Percentiles rank a stretch among this genome's conserved stretches.
phyloP scores from a whole-genome alignment of 129 eudicot genomes.

The Smallanthus sonchifolius region DNA sequence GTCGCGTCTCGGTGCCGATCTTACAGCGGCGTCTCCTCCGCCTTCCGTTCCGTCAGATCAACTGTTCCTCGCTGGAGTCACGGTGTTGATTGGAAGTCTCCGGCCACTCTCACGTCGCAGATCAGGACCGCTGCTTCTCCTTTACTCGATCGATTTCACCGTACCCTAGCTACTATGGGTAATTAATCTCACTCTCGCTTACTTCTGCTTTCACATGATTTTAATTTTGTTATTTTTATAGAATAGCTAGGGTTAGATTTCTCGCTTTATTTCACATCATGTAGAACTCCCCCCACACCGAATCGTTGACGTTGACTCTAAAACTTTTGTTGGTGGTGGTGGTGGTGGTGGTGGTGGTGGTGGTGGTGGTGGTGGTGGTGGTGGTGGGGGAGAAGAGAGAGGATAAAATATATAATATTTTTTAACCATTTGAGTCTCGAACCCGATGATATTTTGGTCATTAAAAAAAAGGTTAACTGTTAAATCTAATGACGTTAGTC shows the following conservation, averaged over 20 bases:
- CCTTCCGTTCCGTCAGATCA: constrained; percentile 36
- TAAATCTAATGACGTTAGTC: no score
- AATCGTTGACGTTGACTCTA: constrained; percentile 21
- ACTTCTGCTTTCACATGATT: background rate
- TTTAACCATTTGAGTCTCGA: no score
- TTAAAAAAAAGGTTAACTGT: no score
- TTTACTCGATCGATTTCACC: constrained; percentile 55
- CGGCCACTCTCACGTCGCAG: constrained; percentile 60
- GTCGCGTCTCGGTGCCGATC: constrained; percentile 21
- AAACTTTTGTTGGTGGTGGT: background rate
- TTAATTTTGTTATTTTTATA: background rate
- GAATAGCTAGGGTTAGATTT: background rate
- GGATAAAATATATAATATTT: no score
- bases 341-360: no score
- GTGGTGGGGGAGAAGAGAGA: no score
- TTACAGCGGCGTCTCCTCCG: constrained; percentile 33
- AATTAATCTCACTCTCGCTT: background rate
- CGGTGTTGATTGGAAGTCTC: constrained; percentile 87
- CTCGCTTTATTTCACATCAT: background rate
- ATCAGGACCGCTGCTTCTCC: constrained; percentile 59
- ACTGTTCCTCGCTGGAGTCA: constrained; percentile 73
- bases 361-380: no score
- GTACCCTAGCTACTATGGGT: constrained; percentile 85
- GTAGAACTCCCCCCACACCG: background rate
- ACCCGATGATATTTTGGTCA: no score